Evolutionary conservation across 1,284 basidiomycete genomes (phyloP).

Genomic region (Heterobasidion irregulare): DNA sequence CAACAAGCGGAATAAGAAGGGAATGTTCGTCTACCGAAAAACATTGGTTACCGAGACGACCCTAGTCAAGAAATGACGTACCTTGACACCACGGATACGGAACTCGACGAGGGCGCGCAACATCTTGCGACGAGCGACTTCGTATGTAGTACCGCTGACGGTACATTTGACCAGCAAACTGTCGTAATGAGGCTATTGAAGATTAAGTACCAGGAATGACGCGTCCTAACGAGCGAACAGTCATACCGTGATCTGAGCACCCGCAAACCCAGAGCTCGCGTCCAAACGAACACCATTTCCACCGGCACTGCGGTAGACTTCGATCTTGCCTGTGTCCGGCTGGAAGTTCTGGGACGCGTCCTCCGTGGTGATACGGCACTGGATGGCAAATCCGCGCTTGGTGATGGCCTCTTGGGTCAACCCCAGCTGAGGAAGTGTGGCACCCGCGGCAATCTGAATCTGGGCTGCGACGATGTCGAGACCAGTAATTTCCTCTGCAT

Average conservation of each 20-base stretch:
- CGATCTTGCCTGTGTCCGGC: conserved; percentile 98
- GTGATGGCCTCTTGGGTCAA: conserved; percentile 95
- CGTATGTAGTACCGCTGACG: conserved; percentile 96
- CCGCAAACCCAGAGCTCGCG: conserved; percentile 96
- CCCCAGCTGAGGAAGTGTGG: conserved; percentile 91
- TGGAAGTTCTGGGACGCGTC: conserved; percentile 90
- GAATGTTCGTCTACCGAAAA: conserved; percentile 82
- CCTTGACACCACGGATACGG: conserved; percentile 98
- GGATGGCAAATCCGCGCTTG: conserved; percentile 96
- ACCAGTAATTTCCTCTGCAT: conserved; percentile 92
- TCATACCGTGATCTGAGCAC: conserved; percentile 93
- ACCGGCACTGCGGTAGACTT: conserved; percentile 97
- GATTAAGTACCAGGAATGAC: background rate
- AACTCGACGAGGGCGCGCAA: conserved; percentile 97
- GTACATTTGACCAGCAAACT: conserved; percentile 96
- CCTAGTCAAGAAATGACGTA: conserved; percentile 18
- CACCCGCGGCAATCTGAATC: conserved; percentile 97
- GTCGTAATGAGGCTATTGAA: conserved; percentile 89
- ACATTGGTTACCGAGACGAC: conserved; percentile 2
- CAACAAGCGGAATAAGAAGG: conserved; percentile 96
- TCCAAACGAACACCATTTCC: conserved; percentile 98
- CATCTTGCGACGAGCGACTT: conserved; percentile 98
- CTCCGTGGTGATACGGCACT: conserved; percentile 99
- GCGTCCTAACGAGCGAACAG: background rate
- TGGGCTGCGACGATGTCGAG: conserved; percentile 98